Base-by-base conservation (phyloP, 2,329 filamentous ascomycete genomes). In the Ceratocystis ficicola region DNA sequence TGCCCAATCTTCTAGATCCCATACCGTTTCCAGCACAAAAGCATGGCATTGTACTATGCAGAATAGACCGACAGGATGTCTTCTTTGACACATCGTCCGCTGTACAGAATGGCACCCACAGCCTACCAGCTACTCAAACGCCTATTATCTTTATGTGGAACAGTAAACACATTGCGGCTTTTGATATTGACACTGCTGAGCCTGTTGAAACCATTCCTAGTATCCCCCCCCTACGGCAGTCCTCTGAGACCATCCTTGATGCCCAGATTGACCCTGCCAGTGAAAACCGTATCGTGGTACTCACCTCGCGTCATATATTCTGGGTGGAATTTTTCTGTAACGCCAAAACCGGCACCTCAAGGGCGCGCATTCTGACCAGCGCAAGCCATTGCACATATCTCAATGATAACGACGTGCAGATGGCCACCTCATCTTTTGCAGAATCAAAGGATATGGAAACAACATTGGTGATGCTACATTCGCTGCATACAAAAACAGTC, bases 41-140 rank as follows among this genome's bases (percentile, higher is more conserved):
- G 66, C 77, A 82, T 64, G 78, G 75, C 5, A 70, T 81, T 20
- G 65, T 80, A 2, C 78, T 77, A 70, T 72, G 80, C 32, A 59
- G 25, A 4, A n/a, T 63, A 25, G 44, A 32, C 5, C 62, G 46
- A 3, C 44, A 28, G 36, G 30, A 22, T 4, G 15, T 10, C 2
- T 8, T 50, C 7, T 36, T 32, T 36, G 28, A 36, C 22, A 59
- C 55, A 17, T n/a, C 55, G 3, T 20, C 8, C 10, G 12, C 55
- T 17, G 17, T 28, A 5, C 15, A 36, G 44, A 22, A 52, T 52
- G 17, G 50, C 5, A 15, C 12, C 6, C 25, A 12, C 2, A 1
- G 28, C 12, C 20, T 36, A 20, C 22, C n/a, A 32, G 8, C 20
- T 10, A 17, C 60, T 55, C n/a, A 59, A 7, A n/a, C 48, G 17